Evolutionary conservation across 1,284 basidiomycete species (phyloP), one percentile per base, ranked within the genome.

Genomic region (Malassezia sympodialis): DNA sequence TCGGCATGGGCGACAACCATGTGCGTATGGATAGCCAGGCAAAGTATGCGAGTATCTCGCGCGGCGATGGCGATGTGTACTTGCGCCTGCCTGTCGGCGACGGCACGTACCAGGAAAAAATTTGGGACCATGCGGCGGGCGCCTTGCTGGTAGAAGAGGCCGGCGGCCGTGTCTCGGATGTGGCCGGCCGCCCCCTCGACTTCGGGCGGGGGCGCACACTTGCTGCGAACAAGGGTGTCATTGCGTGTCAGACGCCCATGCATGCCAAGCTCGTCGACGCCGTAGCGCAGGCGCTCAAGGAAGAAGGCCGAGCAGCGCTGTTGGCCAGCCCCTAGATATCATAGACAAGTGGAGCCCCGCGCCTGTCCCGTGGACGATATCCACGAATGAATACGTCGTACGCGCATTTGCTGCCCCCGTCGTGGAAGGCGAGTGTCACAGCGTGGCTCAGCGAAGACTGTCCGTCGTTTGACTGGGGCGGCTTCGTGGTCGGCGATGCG

Each of bases 1-100:
- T 96, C 26, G 81, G 81, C 14, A 82, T 93, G 56, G 82, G 82
- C 10, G 78, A 80, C 28, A 71, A 80, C 17, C 37, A 45, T 19
- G 79, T 85, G n/a, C 80, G 89, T 26, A 96, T 98, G 90, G 94
- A 98, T 76, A 90, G 87, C 73, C 93, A 96, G 76, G 90, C 90
- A 8, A 98, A 98, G 77, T 98, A 98, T 69, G 84, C 86, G 28
- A 85, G 84, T 67, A 82, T 96, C 15, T 83, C 85, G 2, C 79
- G 91, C 39, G 90, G 90, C 0, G 88, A 94, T 59, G 90, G 90
- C 1, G 84, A 85, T 12, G 83, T 85, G 32, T 98, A 99, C 76
- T 79, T 98, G 49, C 81, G 93, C 24, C 86, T 96, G 78, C 94
- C 94, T 0, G 86, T 85, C 51, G 76, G 79, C 7, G 83, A 85